phyloP scores from a whole-genome alignment of 495 filamentous ascomycete genomes.

The Podospora tetraspora region DNA sequence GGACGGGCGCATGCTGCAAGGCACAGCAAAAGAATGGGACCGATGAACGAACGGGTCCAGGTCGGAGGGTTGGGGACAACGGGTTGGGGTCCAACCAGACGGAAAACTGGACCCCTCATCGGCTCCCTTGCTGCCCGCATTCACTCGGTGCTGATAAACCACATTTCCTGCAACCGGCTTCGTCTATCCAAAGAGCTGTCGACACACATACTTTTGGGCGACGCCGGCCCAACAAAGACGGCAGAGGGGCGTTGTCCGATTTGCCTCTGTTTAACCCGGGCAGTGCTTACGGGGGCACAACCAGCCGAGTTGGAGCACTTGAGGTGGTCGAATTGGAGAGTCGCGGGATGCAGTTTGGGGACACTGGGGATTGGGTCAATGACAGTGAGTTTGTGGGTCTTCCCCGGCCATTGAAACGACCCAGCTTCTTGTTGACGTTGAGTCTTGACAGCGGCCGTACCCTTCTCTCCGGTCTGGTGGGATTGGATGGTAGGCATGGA shows the following conservation, averaged over 20 bases:
- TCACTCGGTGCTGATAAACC: neutral
- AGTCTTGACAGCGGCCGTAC: too few species aligned
- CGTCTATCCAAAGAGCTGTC: slow-evolving; percentile 4
- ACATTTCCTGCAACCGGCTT: slow-evolving; percentile 6
- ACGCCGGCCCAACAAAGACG: neutral
- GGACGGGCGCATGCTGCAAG: slow-evolving; percentile 9
- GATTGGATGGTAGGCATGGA: too few species aligned
- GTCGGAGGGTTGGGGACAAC: neutral
- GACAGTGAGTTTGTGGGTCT: neutral
- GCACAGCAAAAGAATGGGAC: slow-evolving; percentile 2
- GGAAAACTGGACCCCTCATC: neutral
- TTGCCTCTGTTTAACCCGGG: slow-evolving; percentile 3
- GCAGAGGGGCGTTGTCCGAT: neutral
- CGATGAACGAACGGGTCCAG: neutral
- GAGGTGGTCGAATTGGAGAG: neutral
- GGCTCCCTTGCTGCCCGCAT: neutral
- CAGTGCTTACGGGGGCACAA: neutral
- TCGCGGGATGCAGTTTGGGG: neutral
- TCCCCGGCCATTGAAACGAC: neutral
- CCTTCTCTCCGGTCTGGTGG: too few species aligned
- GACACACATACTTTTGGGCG: neutral
- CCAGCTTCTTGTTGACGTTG: neutral
- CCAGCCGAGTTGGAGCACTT: neutral
- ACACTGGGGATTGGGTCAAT: too few species aligned
- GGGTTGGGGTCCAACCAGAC: neutral